Evolutionary conservation across 2,329 filamentous ascomycete genomes (phyloP), one percentile per base, ranked within the genome.

Genomic region (Aspergillus pseudonomiae): DNA sequence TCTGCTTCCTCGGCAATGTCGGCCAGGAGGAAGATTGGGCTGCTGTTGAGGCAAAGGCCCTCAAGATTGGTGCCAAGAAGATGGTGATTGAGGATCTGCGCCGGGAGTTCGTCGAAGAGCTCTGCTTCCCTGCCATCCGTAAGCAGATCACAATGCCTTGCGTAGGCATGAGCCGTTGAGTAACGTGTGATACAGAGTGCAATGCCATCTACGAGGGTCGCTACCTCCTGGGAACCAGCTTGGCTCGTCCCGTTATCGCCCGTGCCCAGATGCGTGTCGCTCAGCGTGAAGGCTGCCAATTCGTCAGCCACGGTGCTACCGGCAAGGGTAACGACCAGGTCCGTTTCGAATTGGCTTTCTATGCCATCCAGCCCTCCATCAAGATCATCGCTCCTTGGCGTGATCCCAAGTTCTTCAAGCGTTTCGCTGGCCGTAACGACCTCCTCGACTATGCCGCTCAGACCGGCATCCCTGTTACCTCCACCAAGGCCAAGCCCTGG

Each of bases 11-110:
- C 76, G 90, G 89, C 81, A 84, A 92, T 79, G 87, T 92, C 70
- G 91, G 91, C 63, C 90, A 92, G 80, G 87, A 89, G 82, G 91
- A 93, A 80, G 89, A 93, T 80, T 93, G 87, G 75, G 85, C 86
- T 53, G 89, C 84, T 63, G 91, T 91, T 63, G 86, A 90, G 80
- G 85, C 86, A 75, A 93, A 94, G 85, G 90, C 90, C 60, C 63
- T 87, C 67, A 85, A 86, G 78, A 86, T 92, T 67, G 90, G 90
- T 72, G 90, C 90, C 26, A 81, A 86, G 79, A 86, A 87, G 80
- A 86, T 89, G 77, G 77, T 85, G 67, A 83, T 88, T 68, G 80
- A 83, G 66, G 81, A 95, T 77, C 84, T 94, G 60, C 87, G 88
- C 72, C 84, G 74, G 67, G 89, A 92, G 79, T 94, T 95, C 73